Evolutionary conservation across 345 rosid species (phyloP).

Genomic region (Eucalyptus melliodora): DNA sequence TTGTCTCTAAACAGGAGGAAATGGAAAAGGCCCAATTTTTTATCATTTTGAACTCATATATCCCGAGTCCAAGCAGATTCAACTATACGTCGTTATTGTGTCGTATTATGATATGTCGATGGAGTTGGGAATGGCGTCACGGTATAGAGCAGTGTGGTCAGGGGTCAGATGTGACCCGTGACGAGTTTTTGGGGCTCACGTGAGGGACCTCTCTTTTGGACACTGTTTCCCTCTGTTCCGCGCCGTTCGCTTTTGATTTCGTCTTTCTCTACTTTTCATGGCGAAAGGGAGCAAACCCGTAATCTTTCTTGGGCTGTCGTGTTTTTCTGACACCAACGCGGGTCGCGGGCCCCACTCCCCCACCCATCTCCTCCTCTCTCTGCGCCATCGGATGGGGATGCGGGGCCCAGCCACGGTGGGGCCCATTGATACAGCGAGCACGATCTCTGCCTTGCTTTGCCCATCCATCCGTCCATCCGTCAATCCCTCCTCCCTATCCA

Average conservation of each 20-base stretch:
- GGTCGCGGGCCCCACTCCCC: background rate
- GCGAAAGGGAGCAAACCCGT: background rate
- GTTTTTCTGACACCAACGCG: background rate
- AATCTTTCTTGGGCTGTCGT: background rate
- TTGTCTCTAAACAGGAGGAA: background rate
- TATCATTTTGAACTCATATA: background rate
- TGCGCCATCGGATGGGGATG: background rate
- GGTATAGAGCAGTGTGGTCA: background rate
- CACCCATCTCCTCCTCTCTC: background rate
- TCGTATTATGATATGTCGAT: too few relatives aligned
- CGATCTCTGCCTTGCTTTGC: background rate
- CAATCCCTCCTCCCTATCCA: background rate
- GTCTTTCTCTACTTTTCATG: background rate
- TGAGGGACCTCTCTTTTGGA: background rate
- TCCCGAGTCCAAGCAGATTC: rapidly evolving
- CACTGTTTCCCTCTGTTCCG: background rate
- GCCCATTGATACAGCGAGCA: background rate
- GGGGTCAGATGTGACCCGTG: background rate
- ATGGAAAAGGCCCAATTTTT: background rate
- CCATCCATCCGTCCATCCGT: background rate
- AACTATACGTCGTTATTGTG: rapidly evolving
- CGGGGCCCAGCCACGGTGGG: background rate
- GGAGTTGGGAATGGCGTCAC: background rate
- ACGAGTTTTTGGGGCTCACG: background rate
- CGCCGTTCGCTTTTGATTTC: background rate